phyloP scores from a whole-genome alignment of 1,284 basidiomycete genomes.

The Sanguinoderma infundibulare region DNA sequence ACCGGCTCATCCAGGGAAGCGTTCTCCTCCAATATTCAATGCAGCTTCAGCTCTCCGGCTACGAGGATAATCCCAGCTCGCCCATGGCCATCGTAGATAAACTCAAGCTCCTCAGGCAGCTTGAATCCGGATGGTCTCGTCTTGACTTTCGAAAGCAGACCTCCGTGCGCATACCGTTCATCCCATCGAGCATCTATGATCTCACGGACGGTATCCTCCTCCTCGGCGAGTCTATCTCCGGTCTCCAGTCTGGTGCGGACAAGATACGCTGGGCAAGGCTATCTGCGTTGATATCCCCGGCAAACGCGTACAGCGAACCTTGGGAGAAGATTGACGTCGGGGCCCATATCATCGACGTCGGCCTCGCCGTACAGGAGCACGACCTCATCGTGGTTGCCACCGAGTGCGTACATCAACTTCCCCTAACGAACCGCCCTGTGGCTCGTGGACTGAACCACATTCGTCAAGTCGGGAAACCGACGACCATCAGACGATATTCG shows the following conservation, averaged over 20 bases:
- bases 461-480: slow-evolving; percentile 15
- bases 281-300: not conserved
- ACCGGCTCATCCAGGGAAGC: slow-evolving; percentile 35
- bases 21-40: slow-evolving; percentile 42
- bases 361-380: slow-evolving; percentile 50
- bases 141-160: slow-evolving; percentile 20
- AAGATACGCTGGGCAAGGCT: slow-evolving; percentile 15
- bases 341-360: slow-evolving; percentile 40
- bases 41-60: slow-evolving; percentile 36
- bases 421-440: not conserved
- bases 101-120: slow-evolving; percentile 31
- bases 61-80: slow-evolving; percentile 39
- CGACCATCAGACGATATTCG: slow-evolving; percentile 21
- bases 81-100: slow-evolving; percentile 34
- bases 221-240: slow-evolving; percentile 38
- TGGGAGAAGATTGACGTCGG: slow-evolving; percentile 43
- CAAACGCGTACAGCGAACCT: not conserved
- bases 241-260: slow-evolving; percentile 15
- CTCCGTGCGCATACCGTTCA: slow-evolving; percentile 22
- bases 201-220: slow-evolving; percentile 47
- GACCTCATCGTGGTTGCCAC: slow-evolving; percentile 52
- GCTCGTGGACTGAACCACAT: not conserved
- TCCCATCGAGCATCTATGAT: slow-evolving; percentile 45
- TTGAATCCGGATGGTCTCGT: slow-evolving; percentile 34
- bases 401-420: slow-evolving; percentile 33